A percentile compares a stretch with the other conserved stretches of the same genome.
Evolutionary conservation across 257 asterid genomes (phyloP).

Genomic region (Leonotis leonurus): DNA sequence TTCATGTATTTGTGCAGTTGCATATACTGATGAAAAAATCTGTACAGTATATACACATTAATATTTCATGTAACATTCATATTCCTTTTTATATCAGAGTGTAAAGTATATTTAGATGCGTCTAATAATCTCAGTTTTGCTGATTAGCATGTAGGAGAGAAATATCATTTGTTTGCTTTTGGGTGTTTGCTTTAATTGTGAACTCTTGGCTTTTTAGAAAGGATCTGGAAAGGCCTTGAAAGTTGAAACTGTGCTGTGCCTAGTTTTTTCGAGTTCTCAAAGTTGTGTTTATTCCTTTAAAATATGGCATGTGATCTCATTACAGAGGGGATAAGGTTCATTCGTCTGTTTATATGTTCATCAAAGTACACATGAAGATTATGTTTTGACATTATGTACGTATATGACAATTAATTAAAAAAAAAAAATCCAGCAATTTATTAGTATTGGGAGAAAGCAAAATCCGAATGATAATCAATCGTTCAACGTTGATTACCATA

Average conservation of each 20-base stretch:
- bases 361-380: too few relatives aligned
- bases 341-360: too few relatives aligned
- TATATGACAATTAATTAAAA: not conserved
- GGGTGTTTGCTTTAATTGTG: too few relatives aligned
- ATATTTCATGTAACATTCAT: conserved; percentile 5
- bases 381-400: too few relatives aligned
- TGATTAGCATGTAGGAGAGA: not conserved
- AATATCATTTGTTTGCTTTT: not conserved
- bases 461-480: not conserved
- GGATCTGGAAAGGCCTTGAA: too few relatives aligned
- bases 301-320: too few relatives aligned
- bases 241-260: too few relatives aligned
- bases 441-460: not conserved
- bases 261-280: too few relatives aligned
- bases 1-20: conserved; percentile 6
- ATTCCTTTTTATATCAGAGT: not conserved
- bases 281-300: too few relatives aligned
- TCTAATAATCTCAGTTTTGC: not conserved
- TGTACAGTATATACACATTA: conserved; percentile 25
- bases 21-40: conserved; percentile 1
- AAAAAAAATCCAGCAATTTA: not conserved
- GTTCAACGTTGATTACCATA: not conserved
- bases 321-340: too few relatives aligned
- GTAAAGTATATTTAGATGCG: not conserved
- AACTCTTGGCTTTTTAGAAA: too few relatives aligned